Conservation (phyloP, 2,329 filamentous ascomycete species). For the Aspergillus fumigatiaffinis region DNA sequence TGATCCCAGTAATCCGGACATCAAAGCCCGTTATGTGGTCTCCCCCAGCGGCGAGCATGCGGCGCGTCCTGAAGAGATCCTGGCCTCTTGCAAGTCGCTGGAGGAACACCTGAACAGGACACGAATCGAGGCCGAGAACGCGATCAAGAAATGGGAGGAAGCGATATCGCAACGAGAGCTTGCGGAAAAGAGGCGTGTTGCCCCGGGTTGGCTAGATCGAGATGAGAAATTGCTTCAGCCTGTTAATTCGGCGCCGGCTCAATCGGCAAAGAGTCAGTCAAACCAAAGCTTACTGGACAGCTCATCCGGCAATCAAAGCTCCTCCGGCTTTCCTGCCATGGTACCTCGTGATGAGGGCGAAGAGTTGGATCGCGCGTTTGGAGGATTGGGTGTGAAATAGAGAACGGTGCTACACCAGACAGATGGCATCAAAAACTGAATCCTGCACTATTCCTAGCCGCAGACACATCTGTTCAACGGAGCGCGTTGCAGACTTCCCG, state of each 20-base stretch:
- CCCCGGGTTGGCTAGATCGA: conserved; percentile 62
- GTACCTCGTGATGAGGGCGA: conserved; percentile 46
- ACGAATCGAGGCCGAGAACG: conserved; percentile 61
- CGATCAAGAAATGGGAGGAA: conserved; percentile 68
- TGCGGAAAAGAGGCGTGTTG: conserved; percentile 60
- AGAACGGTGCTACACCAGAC: conserved; percentile 30
- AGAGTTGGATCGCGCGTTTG: conserved; percentile 53
- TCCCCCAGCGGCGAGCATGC: conserved; percentile 75
- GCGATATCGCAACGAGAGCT: conserved; percentile 55
- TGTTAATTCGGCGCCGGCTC: conserved; percentile 18
- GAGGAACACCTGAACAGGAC: conserved; percentile 69
- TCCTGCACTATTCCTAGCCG: too few species aligned
- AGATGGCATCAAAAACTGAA: not conserved
- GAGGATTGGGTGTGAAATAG: conserved; percentile 45
- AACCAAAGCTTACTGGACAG: conserved; percentile 36
- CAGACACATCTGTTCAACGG: too few species aligned
- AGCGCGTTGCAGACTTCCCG: too few species aligned
- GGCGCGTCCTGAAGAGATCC: conserved; percentile 82
- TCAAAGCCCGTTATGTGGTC: conserved; percentile 66
- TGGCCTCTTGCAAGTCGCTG: conserved; percentile 74
- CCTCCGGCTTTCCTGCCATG: conserved; percentile 36
- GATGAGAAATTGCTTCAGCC: conserved; percentile 59
- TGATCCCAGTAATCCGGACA: conserved; percentile 41
- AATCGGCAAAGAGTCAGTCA: conserved; percentile 10
- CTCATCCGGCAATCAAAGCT: conserved; percentile 29